Evolutionary conservation across 352 stramenopile species (phyloP).

Genomic region (Globisporangium lucens): DNA sequence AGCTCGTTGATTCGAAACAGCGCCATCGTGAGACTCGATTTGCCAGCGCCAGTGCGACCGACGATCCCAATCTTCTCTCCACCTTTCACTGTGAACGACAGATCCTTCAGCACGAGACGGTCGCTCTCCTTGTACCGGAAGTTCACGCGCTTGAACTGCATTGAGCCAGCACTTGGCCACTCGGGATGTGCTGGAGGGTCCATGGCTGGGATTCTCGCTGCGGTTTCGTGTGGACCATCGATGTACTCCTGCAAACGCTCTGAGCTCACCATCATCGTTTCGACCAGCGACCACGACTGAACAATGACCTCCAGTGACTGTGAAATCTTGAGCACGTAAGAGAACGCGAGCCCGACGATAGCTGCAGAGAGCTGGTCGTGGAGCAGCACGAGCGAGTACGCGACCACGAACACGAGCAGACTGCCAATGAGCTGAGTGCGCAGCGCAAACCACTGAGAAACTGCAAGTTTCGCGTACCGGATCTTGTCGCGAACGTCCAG

Average conservation of each 20-base stretch:
- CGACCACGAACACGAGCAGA: constrained; percentile 33
- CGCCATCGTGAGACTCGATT: constrained; percentile 67
- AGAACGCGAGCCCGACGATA: constrained; percentile 81
- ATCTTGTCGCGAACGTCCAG: constrained; percentile 30
- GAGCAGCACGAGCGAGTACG: constrained; percentile 30
- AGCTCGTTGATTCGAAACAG: constrained; percentile 85
- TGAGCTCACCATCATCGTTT: constrained; percentile 44
- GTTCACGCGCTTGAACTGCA: constrained; percentile 68
- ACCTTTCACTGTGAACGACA: constrained; percentile 49
- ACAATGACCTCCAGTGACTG: constrained; percentile 61
- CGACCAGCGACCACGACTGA: constrained; percentile 23
- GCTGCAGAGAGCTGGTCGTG: constrained; percentile 35
- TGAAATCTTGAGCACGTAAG: constrained; percentile 84
- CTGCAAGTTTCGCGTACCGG: constrained; percentile 27
- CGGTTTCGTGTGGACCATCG: constrained; percentile 16
- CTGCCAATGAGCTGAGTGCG: constrained; percentile 43
- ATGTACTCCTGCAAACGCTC: constrained; percentile 55
- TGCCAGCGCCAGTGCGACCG: constrained; percentile 63
- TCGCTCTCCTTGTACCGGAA: constrained; percentile 57
- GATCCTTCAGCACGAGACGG: constrained; percentile 18
- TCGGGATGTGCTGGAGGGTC: constrained; percentile 52
- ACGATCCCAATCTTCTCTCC: constrained; percentile 72
- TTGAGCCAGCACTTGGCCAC: constrained; percentile 24
- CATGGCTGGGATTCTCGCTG: constrained; percentile 8
- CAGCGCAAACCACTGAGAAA: constrained; percentile 38